phyloP scores from a whole-genome alignment of 768 basidiomycete genomes.

The Amanita phalloides region DNA sequence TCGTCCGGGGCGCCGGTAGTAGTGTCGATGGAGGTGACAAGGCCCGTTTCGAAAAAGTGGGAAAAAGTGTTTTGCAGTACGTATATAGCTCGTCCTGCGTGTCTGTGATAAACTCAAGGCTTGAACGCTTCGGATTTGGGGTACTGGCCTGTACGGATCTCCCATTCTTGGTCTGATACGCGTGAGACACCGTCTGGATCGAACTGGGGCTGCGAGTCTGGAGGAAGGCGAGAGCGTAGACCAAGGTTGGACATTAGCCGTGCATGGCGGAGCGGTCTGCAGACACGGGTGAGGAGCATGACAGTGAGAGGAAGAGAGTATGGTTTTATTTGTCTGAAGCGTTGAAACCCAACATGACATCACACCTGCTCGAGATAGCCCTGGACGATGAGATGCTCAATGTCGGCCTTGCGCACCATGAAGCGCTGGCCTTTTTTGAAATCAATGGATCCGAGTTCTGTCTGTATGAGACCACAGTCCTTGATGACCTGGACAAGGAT shows the following conservation, averaged over 20 bases:
- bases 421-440: conserved; percentile 87
- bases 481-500: conserved; percentile 78
- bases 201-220: conserved; percentile 21
- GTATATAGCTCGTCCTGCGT: conserved; percentile 58
- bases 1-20: conserved; percentile 24
- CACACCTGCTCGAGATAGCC: conserved; percentile 83
- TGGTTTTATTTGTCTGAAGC: not conserved
- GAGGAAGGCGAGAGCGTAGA: conserved; percentile 22
- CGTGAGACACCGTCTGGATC: conserved; percentile 15
- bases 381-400: conserved; percentile 91
- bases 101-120: conserved; percentile 1
- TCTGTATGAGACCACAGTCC: conserved; percentile 89
- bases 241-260: conserved; percentile 20
- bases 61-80: conserved; percentile 62
- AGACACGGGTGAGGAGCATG: conserved; percentile 15
- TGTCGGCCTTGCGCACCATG: conserved; percentile 77
- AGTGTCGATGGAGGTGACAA: conserved; percentile 45
- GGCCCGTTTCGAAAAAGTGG: conserved; percentile 58
- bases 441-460: conserved; percentile 84
- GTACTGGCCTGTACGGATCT: conserved; percentile 57
- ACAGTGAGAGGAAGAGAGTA: conserved; percentile 5
- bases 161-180: conserved; percentile 68
- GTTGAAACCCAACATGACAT: not conserved
- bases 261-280: not conserved
- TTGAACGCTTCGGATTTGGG: not conserved